Percentiles rank a stretch among this genome's conserved stretches.
These are phyloP conservation scores for Rhodotorula sp. DNA, from an alignment of 1,284 basidiomycete species.

Conservation along the genomic window DNA sequence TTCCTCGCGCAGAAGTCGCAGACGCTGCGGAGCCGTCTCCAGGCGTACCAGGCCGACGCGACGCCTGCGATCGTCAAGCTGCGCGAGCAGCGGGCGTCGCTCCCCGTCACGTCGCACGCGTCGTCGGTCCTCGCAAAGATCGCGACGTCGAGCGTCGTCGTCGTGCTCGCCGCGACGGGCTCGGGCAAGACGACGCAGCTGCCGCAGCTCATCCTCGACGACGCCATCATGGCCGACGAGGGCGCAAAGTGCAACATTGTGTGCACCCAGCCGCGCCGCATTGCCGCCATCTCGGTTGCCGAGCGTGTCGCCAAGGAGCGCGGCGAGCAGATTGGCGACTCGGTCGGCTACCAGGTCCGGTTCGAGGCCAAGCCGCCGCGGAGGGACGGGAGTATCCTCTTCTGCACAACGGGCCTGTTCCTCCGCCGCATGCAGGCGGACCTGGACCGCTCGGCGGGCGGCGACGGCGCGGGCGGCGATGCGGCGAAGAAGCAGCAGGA, in stretches of 20 bases:
- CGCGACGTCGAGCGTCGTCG: conserved; percentile 74
- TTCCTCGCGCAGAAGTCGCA: conserved; percentile 63
- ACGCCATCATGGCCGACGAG: conserved; percentile 72
- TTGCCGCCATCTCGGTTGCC: conserved; percentile 91
- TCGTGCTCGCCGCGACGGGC: conserved; percentile 88
- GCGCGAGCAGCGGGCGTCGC: conserved; percentile 62
- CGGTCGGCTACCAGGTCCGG: conserved; percentile 88
- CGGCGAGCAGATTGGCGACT: conserved; percentile 69
- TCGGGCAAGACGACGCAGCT: conserved; percentile 97
- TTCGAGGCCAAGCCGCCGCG: conserved; percentile 82
- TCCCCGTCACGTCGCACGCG: conserved; percentile 42
- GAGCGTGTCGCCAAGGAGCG: conserved; percentile 89
- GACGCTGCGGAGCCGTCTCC: conserved; percentile 60
- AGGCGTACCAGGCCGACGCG: conserved; percentile 60
- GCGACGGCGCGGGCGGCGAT: conserved; percentile 28
- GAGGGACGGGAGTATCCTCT: conserved; percentile 82
- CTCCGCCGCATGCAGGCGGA: conserved; percentile 82
- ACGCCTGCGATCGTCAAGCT: conserved; percentile 68
- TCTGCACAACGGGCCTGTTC: conserved; percentile 93
- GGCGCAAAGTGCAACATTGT: conserved; percentile 87
- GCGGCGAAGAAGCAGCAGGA: conserved; percentile 25
- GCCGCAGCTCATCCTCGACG: conserved; percentile 87
- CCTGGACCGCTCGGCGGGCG: conserved; percentile 55
- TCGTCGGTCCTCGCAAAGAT: conserved; percentile 64
- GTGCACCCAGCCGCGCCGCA: conserved; percentile 88